These are phyloP conservation scores for Trypanosoma boissoni DNA, from an alignment of 208 protist genomes.

Conservation along the genomic window DNA sequence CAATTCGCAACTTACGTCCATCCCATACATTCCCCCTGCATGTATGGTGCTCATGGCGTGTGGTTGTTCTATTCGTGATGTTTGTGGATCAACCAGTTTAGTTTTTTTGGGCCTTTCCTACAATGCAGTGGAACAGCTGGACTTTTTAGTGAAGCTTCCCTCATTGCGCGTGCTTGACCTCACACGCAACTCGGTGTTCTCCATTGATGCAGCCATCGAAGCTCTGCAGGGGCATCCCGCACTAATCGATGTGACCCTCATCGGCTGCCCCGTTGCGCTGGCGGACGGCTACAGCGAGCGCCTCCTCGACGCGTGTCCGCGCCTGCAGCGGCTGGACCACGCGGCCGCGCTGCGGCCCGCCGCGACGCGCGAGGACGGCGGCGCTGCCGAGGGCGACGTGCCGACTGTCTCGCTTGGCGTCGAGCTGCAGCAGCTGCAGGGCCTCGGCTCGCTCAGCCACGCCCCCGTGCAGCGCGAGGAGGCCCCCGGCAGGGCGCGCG, in stretches of 20 bases:
- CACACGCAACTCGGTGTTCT: conserved; percentile 55
- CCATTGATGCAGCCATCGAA: conserved; percentile 33
- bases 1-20: conserved; percentile 41
- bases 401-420: not conserved
- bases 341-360: not conserved
- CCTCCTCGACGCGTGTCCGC: conserved; percentile 40
- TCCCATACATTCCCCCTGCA: conserved; percentile 52
- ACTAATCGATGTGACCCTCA: conserved; percentile 56
- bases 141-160: conserved; percentile 50
- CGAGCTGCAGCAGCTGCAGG: conserved; percentile 40
- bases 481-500: not conserved
- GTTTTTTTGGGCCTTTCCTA: conserved; percentile 55
- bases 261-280: conserved; percentile 67
- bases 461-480: conserved; percentile 20
- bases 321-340: conserved; percentile 60
- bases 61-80: conserved; percentile 34
- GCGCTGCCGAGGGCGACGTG: not conserved
- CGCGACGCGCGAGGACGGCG: not conserved
- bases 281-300: conserved; percentile 53
- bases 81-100: conserved; percentile 27
- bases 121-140: conserved; percentile 44
- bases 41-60: conserved; percentile 48
- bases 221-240: conserved; percentile 33
- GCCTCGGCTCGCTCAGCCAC: conserved; percentile 32
- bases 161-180: conserved; percentile 65